These are phyloP conservation scores for Sphaerosporella brunnea DNA, from an alignment of 495 filamentous ascomycete species.

Conservation along the genomic window DNA sequence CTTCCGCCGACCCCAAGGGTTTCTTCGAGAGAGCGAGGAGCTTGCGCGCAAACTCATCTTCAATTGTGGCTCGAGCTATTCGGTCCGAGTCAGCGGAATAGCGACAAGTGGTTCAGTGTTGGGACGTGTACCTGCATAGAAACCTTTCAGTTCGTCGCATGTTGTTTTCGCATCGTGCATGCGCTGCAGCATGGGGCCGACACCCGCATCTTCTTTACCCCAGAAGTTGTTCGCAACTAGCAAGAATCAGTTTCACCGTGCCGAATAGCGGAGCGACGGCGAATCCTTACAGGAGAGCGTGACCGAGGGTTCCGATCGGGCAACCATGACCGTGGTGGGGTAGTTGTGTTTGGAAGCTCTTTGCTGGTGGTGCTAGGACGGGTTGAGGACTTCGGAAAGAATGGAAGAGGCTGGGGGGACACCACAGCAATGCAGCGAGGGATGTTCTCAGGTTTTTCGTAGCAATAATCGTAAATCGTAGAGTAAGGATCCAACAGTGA, in stretches of 20 bases:
- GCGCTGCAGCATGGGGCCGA: constrained; percentile 78
- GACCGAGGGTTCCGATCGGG: constrained; percentile 29
- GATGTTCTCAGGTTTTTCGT: too few relatives aligned
- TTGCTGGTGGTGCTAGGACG: too few relatives aligned
- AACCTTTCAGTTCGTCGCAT: constrained; percentile 80
- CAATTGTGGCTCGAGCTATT: constrained; percentile 72
- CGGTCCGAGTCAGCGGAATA: constrained; percentile 1
- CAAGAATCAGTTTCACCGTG: neutral
- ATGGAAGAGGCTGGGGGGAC: too few relatives aligned
- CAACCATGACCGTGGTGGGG: neutral
- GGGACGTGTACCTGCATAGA: constrained; percentile 54
- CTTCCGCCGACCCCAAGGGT: constrained; percentile 72
- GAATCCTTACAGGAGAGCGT: constrained; percentile 30
- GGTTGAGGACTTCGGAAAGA: too few relatives aligned
- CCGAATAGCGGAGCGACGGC: neutral
- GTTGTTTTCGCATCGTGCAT: constrained; percentile 93
- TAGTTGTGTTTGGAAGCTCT: too few relatives aligned
- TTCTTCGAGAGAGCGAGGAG: constrained; percentile 73
- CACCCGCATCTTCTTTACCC: constrained; percentile 97
- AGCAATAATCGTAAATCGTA: too few relatives aligned
- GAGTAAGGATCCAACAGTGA: too few relatives aligned
- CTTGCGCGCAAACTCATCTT: constrained; percentile 95
- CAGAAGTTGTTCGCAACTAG: constrained; percentile 98
- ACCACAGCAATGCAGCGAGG: too few relatives aligned
- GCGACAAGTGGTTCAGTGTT: constrained; percentile 4